phyloP scores from a whole-genome alignment of 2,329 filamentous ascomycete species.

The Colletotrichum zoysiae region DNA sequence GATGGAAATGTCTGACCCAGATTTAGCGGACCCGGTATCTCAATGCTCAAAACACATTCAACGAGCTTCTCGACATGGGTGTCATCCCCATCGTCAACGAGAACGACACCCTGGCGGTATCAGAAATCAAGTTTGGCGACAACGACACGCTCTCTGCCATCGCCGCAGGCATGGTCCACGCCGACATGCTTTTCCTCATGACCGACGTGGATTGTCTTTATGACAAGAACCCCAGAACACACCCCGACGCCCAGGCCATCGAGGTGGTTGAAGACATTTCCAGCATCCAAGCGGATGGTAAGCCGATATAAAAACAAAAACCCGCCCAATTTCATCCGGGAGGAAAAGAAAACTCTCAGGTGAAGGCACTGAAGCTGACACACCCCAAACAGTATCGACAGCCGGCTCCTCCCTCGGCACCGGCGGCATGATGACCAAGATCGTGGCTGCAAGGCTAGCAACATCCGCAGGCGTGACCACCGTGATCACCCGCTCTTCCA shows the following conservation, averaged over 20 bases:
- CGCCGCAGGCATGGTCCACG: slow-evolving; percentile 96
- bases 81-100: slow-evolving; percentile 99
- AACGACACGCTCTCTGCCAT: slow-evolving; percentile 98
- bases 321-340: neutral
- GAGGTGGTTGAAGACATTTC: slow-evolving; percentile 93
- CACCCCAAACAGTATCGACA: slow-evolving; percentile 74
- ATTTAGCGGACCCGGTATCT: slow-evolving; percentile 86
- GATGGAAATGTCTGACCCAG: slow-evolving; percentile 36
- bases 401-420: slow-evolving; percentile 91
- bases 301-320: slow-evolving; percentile 37
- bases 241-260: slow-evolving; percentile 89
- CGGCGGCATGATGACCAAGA: slow-evolving; percentile 98
- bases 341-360: neutral
- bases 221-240: slow-evolving; percentile 89
- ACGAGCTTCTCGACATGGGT: slow-evolving; percentile 90
- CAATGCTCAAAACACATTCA: slow-evolving; percentile 96
- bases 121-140: slow-evolving; percentile 99
- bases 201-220: slow-evolving; percentile 98
- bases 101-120: slow-evolving; percentile 95
- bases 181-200: slow-evolving; percentile 97
- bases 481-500: slow-evolving; percentile 93
- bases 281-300: slow-evolving; percentile 83
- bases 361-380: neutral
- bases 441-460: slow-evolving; percentile 90
- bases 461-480: slow-evolving; percentile 96